A percentile compares a stretch with the other conserved stretches of the same genome.
These are phyloP conservation scores for Stevia rebaudiana DNA, from an alignment of 140 eudicot genomes.

Conservation along the genomic window DNA sequence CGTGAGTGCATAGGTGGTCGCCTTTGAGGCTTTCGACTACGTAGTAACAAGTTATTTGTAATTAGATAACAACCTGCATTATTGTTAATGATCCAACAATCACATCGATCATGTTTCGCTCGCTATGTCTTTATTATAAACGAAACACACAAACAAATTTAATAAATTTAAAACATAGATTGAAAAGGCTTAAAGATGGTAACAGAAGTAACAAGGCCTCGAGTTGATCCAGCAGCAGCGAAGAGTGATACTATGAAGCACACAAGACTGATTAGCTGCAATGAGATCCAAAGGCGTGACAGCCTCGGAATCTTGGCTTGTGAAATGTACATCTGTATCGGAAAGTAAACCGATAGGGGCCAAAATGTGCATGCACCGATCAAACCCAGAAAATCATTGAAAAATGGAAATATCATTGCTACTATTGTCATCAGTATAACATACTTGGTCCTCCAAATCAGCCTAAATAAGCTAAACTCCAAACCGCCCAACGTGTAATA, in stretches of 20 bases:
- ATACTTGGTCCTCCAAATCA: constrained; percentile 57
- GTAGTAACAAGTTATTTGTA: too few species aligned
- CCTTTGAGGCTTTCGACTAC: too few species aligned
- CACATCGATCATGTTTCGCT: too few species aligned
- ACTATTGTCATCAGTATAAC: constrained; percentile 45
- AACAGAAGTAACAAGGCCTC: constrained; percentile 37
- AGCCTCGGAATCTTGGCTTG: constrained; percentile 35
- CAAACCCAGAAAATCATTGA: constrained; percentile 67
- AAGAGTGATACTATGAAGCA: constrained; percentile 56
- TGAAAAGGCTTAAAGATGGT: constrained; percentile 39
- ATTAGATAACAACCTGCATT: too few species aligned
- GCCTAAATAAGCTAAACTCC: constrained; percentile 40
- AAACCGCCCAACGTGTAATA: constrained; percentile 28
- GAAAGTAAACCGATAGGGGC: constrained; percentile 80
- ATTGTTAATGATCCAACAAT: too few species aligned
- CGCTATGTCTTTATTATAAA: too few species aligned
- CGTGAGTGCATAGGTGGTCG: too few species aligned
- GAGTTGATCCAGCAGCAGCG: constrained; percentile 51
- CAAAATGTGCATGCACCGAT: constrained; percentile 70
- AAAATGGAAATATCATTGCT: constrained; percentile 74
- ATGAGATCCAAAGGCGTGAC: constrained; percentile 47
- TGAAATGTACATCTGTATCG: constrained; percentile 64
- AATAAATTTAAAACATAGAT: constrained; percentile 37
- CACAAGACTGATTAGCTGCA: constrained; percentile 39
- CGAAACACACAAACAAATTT: too few species aligned